A percentile compares a stretch with the other conserved stretches of the same genome.
phyloP scores from a whole-genome alignment of 176 grass and related monocot genomes.

The Juncus effusus region DNA sequence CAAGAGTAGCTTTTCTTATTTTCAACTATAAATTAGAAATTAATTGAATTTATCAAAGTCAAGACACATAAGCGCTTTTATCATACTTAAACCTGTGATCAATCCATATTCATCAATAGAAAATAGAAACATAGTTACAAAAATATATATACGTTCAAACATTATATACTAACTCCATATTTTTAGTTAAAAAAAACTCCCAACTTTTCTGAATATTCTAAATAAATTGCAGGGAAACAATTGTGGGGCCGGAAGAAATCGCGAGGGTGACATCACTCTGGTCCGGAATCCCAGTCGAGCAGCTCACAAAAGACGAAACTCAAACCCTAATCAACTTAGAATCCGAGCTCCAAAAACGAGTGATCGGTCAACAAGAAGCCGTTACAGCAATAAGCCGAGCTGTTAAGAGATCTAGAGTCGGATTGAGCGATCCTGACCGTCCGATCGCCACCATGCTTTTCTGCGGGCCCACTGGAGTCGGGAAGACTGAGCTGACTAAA shows the following conservation, averaged over 20 bases:
- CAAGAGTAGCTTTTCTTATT: slow-evolving; percentile 56
- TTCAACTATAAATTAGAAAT: neutral
- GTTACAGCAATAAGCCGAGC: slow-evolving; percentile 73
- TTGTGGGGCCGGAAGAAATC: slow-evolving; percentile 88
- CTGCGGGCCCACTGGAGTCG: slow-evolving; percentile 92
- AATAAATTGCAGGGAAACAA: slow-evolving; percentile 39
- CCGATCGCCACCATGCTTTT: slow-evolving; percentile 90
- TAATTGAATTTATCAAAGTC: too few relatives aligned
- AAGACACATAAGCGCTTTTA: too few relatives aligned
- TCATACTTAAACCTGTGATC: too few relatives aligned
- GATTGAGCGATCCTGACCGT: slow-evolving; percentile 77
- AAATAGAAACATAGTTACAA: neutral
- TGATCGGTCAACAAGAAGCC: slow-evolving; percentile 96
- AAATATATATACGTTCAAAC: neutral
- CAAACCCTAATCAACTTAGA: slow-evolving; percentile 76
- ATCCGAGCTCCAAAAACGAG: slow-evolving; percentile 71
- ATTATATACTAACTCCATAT: neutral
- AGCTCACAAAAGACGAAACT: slow-evolving; percentile 75
- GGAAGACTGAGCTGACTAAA: slow-evolving; percentile 90
- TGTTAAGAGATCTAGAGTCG: slow-evolving; percentile 82
- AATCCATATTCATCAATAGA: slow-evolving; percentile 6
- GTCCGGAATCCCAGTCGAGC: slow-evolving; percentile 90
- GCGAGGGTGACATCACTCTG: slow-evolving; percentile 80
- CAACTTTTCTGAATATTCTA: neutral
- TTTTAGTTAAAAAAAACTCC: slow-evolving; percentile 2